phyloP scores from a whole-genome alignment of 1,139 yeast genomes.

The Lodderomyces metapsilosis region DNA sequence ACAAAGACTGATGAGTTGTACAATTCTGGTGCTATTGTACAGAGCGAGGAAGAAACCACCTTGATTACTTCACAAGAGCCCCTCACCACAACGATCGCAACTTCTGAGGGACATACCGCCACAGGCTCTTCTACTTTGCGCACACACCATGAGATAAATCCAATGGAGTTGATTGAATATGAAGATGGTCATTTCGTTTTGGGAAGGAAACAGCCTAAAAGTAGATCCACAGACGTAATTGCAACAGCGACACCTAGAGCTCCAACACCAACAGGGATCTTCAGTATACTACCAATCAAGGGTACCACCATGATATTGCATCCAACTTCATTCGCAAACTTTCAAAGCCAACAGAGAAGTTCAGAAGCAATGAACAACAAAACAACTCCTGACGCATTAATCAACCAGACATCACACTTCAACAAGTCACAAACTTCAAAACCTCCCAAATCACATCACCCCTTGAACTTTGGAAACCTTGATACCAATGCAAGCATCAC shows the following conservation, averaged over 20 bases:
- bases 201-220: not conserved
- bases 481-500: not conserved
- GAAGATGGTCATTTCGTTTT: conserved; percentile 7
- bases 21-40: too few species aligned
- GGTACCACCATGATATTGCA: conserved; percentile 7
- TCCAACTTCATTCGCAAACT: conserved; percentile 1
- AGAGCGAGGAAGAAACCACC: not conserved
- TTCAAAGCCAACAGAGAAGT: not conserved
- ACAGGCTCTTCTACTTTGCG: too few species aligned
- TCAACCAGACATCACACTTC: not conserved
- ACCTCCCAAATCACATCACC: not conserved
- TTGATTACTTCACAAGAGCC: too few species aligned
- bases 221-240: not conserved
- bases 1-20: too few species aligned
- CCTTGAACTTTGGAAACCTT: not conserved
- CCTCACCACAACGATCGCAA: too few species aligned
- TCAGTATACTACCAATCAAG: conserved; percentile 7
- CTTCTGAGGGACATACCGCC: too few species aligned
- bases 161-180: not conserved
- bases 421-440: not conserved
- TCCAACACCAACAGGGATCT: not conserved
- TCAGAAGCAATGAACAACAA: not conserved
- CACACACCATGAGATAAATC: not conserved
- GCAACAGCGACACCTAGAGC: conserved; percentile 2
- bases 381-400: not conserved